Base-by-base conservation (phyloP, 768 basidiomycete species). In the Amanita phalloides region DNA sequence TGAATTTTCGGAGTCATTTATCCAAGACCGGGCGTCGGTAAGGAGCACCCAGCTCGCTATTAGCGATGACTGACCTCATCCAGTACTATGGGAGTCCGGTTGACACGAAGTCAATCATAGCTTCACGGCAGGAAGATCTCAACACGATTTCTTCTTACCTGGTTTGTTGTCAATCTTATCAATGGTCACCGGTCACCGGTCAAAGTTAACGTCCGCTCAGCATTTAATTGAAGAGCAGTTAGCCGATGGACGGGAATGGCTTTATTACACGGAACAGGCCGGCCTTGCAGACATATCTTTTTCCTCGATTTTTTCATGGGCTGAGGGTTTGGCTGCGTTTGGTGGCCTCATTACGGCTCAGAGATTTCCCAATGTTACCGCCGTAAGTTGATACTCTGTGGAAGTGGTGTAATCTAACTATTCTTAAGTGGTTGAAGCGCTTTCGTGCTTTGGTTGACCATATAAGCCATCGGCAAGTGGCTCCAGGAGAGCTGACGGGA, bases 161-260 rank as follows among this genome's bases (percentile, higher is more conserved):
- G 54, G 80, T 79, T 56, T 48, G 70, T 36, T 20, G 7, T 33
- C 32, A 38, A 37, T 52, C 35, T 35, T 20, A 2, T n/a, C 35
- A 9, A 14, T 26, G 25, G 25, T 25, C 17, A 28, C 17, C 14
- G 20, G 4, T 25, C 38, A 9, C 17, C 13, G 17, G 14, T 25
- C 37, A 26, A 6, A 30, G 6, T 30, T 39, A 23, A 20, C 11
- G 13, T 4, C 36, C 43, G 42, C 33, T 33, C 53, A 70, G 68
- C 55, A 60, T 11, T 53, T 70, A 10, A 26, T 71, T 17, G 69
- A 69, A 52, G 62, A 68, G 52, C 69, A 82, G 58, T 65, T 82
- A 25, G 59, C 64, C 13, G 78, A 80, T 58, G 75, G 69, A 17
- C 69, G 80, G 1, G 71, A 75, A 58, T 84, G 79, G 78, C 65